Evolutionary conservation across 73 alveolate species (phyloP).

Genomic region (Durusdinium trenchii): DNA sequence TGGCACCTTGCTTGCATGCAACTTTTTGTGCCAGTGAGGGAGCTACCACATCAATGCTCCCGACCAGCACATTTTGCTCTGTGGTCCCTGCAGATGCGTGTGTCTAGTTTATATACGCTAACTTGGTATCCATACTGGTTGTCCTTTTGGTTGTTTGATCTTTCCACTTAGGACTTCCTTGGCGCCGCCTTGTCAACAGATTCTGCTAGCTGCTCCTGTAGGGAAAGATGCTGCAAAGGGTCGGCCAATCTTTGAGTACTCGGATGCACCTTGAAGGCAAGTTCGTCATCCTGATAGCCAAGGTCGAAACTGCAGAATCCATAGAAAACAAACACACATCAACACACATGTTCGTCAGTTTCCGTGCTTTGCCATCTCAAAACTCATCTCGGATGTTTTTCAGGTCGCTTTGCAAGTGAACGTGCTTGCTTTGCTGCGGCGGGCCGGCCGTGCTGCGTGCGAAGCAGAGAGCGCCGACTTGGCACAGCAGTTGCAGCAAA

Average conservation of each 20-base stretch:
- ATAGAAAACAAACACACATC: not conserved
- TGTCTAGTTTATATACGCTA: not conserved
- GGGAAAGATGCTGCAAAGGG: slow-evolving; percentile 73
- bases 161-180: not conserved
- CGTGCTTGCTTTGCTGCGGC: slow-evolving; percentile 91
- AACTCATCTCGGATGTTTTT: not conserved
- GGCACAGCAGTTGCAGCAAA: slow-evolving; percentile 1
- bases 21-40: not conserved
- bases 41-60: not conserved
- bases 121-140: not conserved
- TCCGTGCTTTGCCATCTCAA: not conserved
- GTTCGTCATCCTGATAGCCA: too few relatives aligned
- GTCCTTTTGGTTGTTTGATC: not conserved
- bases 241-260: slow-evolving; percentile 83
- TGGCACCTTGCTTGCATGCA: slow-evolving; percentile 7
- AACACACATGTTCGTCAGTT: not conserved
- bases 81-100: not conserved
- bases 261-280: slow-evolving; percentile 43
- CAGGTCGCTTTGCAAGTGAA: slow-evolving; percentile 94
- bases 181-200: slow-evolving; percentile 50
- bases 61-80: not conserved
- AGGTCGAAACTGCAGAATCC: not conserved
- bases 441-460: slow-evolving; percentile 36
- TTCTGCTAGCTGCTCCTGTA: slow-evolving; percentile 80
- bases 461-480: not conserved